Conservation (phyloP, 345 rosid species). For the Gossypium raimondii region DNA sequence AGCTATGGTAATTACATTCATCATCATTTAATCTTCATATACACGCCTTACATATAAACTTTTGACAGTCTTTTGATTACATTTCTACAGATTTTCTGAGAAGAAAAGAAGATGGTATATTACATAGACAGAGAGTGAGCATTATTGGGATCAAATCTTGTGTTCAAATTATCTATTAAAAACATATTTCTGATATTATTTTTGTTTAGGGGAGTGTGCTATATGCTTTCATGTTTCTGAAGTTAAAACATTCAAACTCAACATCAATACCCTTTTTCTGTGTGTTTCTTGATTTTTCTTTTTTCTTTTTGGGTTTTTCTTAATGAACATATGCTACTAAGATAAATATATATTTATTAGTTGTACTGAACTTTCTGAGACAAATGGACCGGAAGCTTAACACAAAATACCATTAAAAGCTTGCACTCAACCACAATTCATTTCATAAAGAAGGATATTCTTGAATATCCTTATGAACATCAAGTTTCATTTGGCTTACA, state of each 20-base stretch:
- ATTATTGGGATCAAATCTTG: not conserved
- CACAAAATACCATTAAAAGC: not conserved
- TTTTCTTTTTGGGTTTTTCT: not conserved
- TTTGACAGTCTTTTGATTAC: constrained; percentile 5
- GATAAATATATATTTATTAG: not conserved
- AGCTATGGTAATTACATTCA: constrained; percentile 2
- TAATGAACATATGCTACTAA: not conserved
- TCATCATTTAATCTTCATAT: not conserved
- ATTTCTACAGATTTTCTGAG: constrained; percentile 4
- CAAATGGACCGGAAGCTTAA: no score
- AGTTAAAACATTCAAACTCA: not conserved
- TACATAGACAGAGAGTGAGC: not conserved
- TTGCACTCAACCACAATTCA: not conserved
- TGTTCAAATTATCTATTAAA: not conserved
- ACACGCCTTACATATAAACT: not conserved
- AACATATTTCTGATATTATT: not conserved
- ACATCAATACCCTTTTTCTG: not conserved
- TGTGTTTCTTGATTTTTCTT: constrained; percentile 4
- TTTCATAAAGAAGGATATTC: constrained; percentile 18
- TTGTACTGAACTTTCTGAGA: not conserved
- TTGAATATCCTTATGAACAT: constrained; percentile 22
- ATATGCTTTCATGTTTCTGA: not conserved
- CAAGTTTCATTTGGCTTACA: constrained; percentile 39
- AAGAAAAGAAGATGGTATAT: not conserved
- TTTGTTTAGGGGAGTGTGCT: constrained; percentile 4